phyloP scores from a whole-genome alignment of 148 eudicot species.

The Rhododendron ovatum region DNA sequence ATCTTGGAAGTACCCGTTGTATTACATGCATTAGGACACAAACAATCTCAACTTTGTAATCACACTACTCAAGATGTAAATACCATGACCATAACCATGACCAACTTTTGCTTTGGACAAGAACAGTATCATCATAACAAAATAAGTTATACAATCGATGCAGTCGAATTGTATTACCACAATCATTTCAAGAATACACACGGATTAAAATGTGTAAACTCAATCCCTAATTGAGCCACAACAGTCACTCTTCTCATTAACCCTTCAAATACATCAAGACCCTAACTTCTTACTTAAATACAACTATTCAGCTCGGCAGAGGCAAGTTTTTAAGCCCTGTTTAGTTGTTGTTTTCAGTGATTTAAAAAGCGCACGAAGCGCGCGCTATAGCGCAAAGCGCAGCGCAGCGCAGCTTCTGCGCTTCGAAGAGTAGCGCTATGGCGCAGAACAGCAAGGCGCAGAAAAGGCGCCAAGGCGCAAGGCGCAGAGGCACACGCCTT shows the following conservation, averaged over 20 bases:
- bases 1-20: conserved; percentile 9
- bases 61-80: background rate
- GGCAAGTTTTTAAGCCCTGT: background rate
- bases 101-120: background rate
- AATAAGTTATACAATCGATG: background rate
- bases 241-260: background rate
- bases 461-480: too few relatives aligned
- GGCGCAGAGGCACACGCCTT: too few relatives aligned
- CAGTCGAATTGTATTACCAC: background rate
- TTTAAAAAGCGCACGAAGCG: too few relatives aligned
- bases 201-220: background rate
- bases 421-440: too few relatives aligned
- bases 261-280: background rate
- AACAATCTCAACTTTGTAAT: background rate
- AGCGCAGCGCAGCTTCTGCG: too few relatives aligned
- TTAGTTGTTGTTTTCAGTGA: background rate
- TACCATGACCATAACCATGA: background rate
- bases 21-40: conserved; percentile 1
- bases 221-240: background rate
- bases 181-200: background rate
- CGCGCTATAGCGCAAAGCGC: too few relatives aligned
- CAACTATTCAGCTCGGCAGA: background rate
- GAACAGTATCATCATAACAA: background rate
- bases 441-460: too few relatives aligned
- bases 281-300: background rate